These are phyloP conservation scores for Silene conica DNA, from an alignment of 148 eudicot genomes.

Conservation along the genomic window DNA sequence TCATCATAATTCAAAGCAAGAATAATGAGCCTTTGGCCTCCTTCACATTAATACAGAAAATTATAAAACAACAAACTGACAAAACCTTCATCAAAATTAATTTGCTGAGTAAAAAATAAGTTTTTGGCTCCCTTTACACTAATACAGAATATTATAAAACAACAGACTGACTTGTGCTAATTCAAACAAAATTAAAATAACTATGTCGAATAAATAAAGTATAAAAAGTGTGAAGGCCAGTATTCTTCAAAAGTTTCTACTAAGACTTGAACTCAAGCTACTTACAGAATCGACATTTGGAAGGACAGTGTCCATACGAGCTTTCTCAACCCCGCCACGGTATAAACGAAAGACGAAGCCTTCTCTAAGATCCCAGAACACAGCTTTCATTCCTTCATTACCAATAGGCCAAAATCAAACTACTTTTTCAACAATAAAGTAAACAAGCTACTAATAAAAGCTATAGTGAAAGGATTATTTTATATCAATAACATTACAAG, in stretches of 20 bases:
- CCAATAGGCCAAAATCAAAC: not conserved
- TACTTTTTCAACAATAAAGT: not conserved
- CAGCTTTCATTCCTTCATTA: conserved; percentile 60
- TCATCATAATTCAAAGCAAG: no score
- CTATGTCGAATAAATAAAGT: not conserved
- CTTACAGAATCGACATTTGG: conserved; percentile 75
- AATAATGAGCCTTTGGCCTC: no score
- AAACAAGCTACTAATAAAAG: not conserved
- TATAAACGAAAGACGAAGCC: conserved; percentile 55
- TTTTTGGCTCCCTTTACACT: not conserved
- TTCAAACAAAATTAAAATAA: not conserved
- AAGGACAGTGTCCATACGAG: conserved; percentile 75
- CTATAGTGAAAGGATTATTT: not conserved
- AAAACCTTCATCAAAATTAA: no score
- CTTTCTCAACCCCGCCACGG: conserved; percentile 67
- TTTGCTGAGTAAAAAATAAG: not conserved
- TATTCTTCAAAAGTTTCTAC: not conserved
- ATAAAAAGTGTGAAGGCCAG: not conserved
- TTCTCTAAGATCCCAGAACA: conserved; percentile 86
- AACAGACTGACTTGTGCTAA: not conserved
- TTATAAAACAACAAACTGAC: no score
- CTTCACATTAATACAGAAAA: no score
- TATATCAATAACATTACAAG: not conserved
- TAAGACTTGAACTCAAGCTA: conserved; percentile 11
- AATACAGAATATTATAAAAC: no score